These are phyloP conservation scores for Eucommia ulmoides DNA, from an alignment of 257 asterid genomes.

Conservation along the genomic window DNA sequence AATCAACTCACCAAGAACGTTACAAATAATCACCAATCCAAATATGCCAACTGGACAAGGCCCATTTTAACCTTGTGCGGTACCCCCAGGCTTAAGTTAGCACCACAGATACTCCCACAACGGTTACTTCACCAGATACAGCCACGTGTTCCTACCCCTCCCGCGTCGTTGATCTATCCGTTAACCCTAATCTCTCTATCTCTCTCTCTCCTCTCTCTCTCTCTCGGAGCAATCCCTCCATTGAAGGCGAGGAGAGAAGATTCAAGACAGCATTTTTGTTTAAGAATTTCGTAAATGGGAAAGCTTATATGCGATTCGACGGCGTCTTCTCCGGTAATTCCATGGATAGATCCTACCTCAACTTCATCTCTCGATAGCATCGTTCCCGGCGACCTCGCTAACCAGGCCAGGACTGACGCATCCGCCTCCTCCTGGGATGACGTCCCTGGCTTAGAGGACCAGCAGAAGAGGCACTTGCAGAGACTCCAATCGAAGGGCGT, in stretches of 20 bases:
- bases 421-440: constrained; percentile 44
- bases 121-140: constrained; percentile 5
- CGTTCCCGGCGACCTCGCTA: constrained; percentile 28
- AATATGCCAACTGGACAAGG: constrained; percentile 9
- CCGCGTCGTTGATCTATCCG: constrained; percentile 51
- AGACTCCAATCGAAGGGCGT: constrained; percentile 64
- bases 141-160: constrained; percentile 32
- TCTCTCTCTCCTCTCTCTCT: constrained; percentile 7
- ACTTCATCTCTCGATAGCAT: constrained; percentile 20
- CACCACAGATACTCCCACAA: neutral
- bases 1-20: constrained; percentile 28
- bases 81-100: constrained; percentile 11
- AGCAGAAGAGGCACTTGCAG: constrained; percentile 51
- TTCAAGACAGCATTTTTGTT: neutral
- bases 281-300: constrained; percentile 41
- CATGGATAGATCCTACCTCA: constrained; percentile 78
- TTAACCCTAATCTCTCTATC: constrained; percentile 19
- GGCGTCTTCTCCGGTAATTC: constrained; percentile 70
- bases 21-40: constrained; percentile 13
- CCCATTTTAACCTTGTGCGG: constrained; percentile 4
- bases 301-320: constrained; percentile 83
- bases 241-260: constrained; percentile 5
- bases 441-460: constrained; percentile 72
- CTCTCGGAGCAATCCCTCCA: constrained; percentile 13
- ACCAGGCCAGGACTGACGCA: constrained; percentile 18